phyloP scores from a whole-genome alignment of 495 filamentous ascomycete species.

The Gamarada debralockiae region DNA sequence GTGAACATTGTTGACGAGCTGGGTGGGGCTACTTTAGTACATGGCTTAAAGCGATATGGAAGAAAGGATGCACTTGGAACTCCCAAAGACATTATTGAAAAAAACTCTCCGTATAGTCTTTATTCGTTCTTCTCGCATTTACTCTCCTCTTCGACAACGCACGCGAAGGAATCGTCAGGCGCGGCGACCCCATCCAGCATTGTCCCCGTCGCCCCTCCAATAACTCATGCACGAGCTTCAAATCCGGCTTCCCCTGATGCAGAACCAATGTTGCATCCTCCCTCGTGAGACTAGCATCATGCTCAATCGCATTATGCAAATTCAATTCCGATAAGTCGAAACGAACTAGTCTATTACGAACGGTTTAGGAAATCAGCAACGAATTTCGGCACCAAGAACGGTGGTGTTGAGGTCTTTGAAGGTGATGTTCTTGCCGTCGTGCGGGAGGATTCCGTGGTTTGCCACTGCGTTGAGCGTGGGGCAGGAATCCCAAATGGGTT shows the following conservation, averaged over 20 bases:
- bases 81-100: conserved; percentile 17
- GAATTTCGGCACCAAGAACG: conserved; percentile 22
- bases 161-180: conserved; percentile 8
- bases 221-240: conserved; percentile 5
- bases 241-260: conserved; percentile 13
- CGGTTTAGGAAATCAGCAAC: conserved; percentile 25
- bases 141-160: conserved; percentile 12
- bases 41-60: neutral
- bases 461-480: conserved; percentile 26
- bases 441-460: conserved; percentile 31
- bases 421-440: conserved; percentile 34
- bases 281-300: conserved; percentile 34
- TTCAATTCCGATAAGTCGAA: conserved; percentile 33
- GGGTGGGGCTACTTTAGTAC: neutral
- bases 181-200: conserved; percentile 4
- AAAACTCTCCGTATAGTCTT: conserved; percentile 14
- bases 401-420: conserved; percentile 27
- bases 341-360: conserved; percentile 20
- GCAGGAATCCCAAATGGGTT: too few relatives aligned
- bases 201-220: conserved; percentile 3
- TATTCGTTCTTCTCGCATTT: conserved; percentile 12
- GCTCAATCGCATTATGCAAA: conserved; percentile 35
- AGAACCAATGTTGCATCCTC: conserved; percentile 22
- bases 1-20: conserved; percentile 20
- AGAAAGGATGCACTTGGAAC: conserved; percentile 9